These are phyloP conservation scores for Aspergillus hancockii DNA, from an alignment of 495 filamentous ascomycete genomes.

Conservation along the genomic window DNA sequence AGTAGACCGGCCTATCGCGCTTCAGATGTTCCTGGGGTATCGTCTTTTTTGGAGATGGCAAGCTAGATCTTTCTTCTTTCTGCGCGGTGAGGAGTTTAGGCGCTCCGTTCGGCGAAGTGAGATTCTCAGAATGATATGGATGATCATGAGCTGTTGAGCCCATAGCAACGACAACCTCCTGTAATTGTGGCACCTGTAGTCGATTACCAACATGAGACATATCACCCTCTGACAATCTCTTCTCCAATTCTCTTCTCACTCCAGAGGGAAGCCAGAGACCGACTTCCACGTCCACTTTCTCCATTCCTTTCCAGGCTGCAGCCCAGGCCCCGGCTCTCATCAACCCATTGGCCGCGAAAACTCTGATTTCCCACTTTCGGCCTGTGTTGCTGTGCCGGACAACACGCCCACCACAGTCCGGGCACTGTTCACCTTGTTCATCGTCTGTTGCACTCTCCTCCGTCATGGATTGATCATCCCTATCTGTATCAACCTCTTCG, in stretches of 20 bases:
- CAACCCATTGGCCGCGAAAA: conserved; percentile 91
- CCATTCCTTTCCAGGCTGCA: conserved; percentile 95
- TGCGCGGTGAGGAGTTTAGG: background rate
- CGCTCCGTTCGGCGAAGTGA: background rate
- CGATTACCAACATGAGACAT: conserved; percentile 13
- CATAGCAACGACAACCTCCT: conserved; percentile 15
- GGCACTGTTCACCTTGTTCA: conserved; percentile 56
- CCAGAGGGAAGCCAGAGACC: conserved; percentile 66
- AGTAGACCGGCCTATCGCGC: conserved; percentile 5
- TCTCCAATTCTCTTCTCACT: conserved; percentile 48
- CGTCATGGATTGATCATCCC: conserved; percentile 28
- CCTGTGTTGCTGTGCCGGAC: conserved; percentile 45
- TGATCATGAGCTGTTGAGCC: background rate
- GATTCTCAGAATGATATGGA: background rate
- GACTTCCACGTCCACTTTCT: conserved; percentile 92
- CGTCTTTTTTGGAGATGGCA: conserved; percentile 1
- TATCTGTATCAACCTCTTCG: conserved; percentile 43
- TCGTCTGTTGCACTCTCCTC: conserved; percentile 37
- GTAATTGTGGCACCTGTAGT: conserved; percentile 19
- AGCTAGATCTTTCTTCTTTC: background rate
- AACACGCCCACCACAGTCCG: conserved; percentile 57
- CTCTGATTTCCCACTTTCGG: conserved; percentile 78
- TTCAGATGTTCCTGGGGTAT: conserved; percentile 4
- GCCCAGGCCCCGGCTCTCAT: conserved; percentile 92
- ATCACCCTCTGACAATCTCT: conserved; percentile 31